Percentiles rank a stretch among this genome's conserved stretches.
phyloP scores from a whole-genome alignment of 177 flowering plant species.

The Telopea speciosissima region DNA sequence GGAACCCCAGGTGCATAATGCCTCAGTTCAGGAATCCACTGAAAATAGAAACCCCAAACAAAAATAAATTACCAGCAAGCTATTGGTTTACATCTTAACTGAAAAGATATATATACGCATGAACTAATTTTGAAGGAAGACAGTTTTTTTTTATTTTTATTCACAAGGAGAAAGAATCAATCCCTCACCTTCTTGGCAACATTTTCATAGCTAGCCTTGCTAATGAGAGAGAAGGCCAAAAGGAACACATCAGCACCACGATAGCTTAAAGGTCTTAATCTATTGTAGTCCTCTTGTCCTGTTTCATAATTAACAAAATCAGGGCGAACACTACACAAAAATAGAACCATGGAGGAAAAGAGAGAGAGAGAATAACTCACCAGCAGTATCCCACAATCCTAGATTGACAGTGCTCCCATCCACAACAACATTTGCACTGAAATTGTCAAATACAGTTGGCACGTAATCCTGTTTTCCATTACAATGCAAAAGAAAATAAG shows the following conservation, averaged over 20 bases:
- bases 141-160: too few species aligned
- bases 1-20: constrained; percentile 99
- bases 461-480: constrained; percentile 64
- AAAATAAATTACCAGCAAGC: constrained; percentile 4
- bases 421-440: constrained; percentile 84
- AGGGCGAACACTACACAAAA: not conserved
- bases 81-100: not conserved
- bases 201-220: constrained; percentile 84
- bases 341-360: not conserved
- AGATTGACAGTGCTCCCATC: constrained; percentile 84
- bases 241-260: constrained; percentile 88
- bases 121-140: not conserved
- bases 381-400: constrained; percentile 90
- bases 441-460: constrained; percentile 84
- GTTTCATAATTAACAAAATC: constrained; percentile 15
- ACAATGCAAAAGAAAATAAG: constrained; percentile 4
- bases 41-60: constrained; percentile 24
- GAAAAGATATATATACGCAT: too few species aligned
- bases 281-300: constrained; percentile 90
- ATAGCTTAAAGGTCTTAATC: constrained; percentile 79
- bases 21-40: constrained; percentile 99
- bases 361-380: constrained; percentile 24
- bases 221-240: constrained; percentile 65
- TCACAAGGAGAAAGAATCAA: not conserved
- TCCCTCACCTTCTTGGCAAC: constrained; percentile 54